Conservation (phyloP, 1,139 yeast species). For the Geotrichum armillariae region DNA sequence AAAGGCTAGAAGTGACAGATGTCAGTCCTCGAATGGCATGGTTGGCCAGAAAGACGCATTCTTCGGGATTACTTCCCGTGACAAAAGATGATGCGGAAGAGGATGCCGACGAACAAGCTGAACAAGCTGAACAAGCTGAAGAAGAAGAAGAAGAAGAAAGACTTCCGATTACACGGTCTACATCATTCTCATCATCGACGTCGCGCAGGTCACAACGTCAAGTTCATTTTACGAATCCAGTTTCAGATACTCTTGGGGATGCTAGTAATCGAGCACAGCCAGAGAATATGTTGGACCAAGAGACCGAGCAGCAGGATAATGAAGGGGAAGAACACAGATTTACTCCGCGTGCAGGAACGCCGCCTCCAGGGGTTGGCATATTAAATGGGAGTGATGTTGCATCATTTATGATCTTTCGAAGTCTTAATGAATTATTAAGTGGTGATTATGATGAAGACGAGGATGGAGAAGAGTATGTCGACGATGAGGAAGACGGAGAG, state of each 20-base stretch:
- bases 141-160: neutral
- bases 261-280: neutral
- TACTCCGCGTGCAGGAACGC: neutral
- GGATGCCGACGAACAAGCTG: neutral
- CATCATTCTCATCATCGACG: conserved; percentile 11
- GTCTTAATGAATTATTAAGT: neutral
- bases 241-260: conserved; percentile 4
- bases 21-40: conserved; percentile 19
- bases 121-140: neutral
- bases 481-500: neutral
- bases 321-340: conserved; percentile 1
- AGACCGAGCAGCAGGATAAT: neutral
- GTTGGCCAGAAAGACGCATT: conserved; percentile 15
- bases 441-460: neutral
- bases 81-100: neutral
- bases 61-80: conserved; percentile 15
- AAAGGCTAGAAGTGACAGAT: conserved; percentile 6
- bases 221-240: conserved; percentile 15
- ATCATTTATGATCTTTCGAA: neutral
- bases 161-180: conserved; percentile 8
- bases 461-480: neutral
- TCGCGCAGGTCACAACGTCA: conserved; percentile 13
- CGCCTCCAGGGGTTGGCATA: neutral
- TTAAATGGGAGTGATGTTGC: neutral
- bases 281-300: neutral